Conservation (phyloP, 2,329 filamentous ascomycete species). For the Fusarium virguliforme region DNA sequence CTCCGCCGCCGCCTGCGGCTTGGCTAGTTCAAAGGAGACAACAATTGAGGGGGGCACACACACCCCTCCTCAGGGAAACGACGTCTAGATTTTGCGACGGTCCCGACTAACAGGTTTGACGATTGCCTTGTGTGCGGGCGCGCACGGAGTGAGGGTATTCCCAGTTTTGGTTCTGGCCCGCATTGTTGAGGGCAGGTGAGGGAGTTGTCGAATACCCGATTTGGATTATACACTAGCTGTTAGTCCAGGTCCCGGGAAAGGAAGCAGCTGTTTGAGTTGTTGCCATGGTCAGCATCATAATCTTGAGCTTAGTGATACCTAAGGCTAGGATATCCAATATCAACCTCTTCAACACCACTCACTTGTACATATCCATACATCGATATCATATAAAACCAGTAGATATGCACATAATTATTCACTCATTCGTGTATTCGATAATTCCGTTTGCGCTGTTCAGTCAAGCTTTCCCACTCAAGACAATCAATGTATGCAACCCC, state of each 20-base stretch:
- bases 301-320: not conserved
- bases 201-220: not conserved
- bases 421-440: not conserved
- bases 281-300: not conserved
- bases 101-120: constrained; percentile 34
- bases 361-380: not conserved
- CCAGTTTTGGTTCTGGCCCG: not conserved
- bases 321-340: not conserved
- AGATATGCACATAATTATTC: too few relatives aligned
- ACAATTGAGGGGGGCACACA: not conserved
- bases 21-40: constrained; percentile 17
- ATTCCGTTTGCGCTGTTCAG: not conserved
- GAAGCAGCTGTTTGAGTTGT: not conserved
- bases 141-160: constrained; percentile 20
- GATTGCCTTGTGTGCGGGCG: constrained; percentile 20
- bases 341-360: not conserved
- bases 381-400: not conserved
- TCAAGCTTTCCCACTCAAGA: not conserved
- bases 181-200: not conserved
- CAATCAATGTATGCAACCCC: constrained; percentile 9
- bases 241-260: not conserved
- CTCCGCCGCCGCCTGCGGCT: constrained; percentile 10
- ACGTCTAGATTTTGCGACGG: constrained; percentile 1
- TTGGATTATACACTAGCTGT: not conserved
- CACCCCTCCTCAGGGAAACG: constrained; percentile 11